These are phyloP conservation scores for Mycena chlorophos DNA, from an alignment of 768 basidiomycete species.

Conservation along the genomic window DNA sequence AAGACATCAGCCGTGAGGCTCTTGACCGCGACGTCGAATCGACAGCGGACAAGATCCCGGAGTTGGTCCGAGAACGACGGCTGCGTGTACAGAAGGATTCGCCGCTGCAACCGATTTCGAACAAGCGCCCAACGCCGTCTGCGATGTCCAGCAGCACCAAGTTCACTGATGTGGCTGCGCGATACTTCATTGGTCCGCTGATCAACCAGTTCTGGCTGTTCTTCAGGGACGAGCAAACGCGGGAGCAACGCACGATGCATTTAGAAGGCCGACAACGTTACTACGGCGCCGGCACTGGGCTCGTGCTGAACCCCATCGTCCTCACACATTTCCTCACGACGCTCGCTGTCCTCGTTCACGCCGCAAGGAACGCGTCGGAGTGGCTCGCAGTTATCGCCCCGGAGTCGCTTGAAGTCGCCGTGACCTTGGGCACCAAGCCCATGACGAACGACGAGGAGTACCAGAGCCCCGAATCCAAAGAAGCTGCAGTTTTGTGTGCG, in stretches of 20 bases:
- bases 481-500: slow-evolving; percentile 72
- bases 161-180: slow-evolving; percentile 77
- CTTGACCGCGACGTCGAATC: slow-evolving; percentile 61
- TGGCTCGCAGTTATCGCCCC: slow-evolving; percentile 84
- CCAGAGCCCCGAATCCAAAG: slow-evolving; percentile 44
- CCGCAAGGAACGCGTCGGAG: slow-evolving; percentile 74
- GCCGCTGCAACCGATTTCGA: slow-evolving; percentile 46
- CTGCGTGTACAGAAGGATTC: slow-evolving; percentile 59
- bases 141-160: slow-evolving; percentile 30
- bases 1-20: slow-evolving; percentile 60
- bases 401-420: slow-evolving; percentile 77
- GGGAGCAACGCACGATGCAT: slow-evolving; percentile 68
- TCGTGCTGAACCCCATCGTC: slow-evolving; percentile 77
- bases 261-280: slow-evolving; percentile 58
- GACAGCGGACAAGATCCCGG: slow-evolving; percentile 56
- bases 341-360: slow-evolving; percentile 77
- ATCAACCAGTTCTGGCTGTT: slow-evolving; percentile 96
- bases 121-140: slow-evolving; percentile 6
- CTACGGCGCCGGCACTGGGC: slow-evolving; percentile 73
- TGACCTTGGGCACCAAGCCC: slow-evolving; percentile 72
- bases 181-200: slow-evolving; percentile 85
- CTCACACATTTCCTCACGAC: slow-evolving; percentile 77
- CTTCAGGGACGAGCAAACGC: slow-evolving; percentile 77
- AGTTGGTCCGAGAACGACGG: slow-evolving; percentile 70
- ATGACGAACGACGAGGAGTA: slow-evolving; percentile 43